Base-by-base conservation (phyloP, 2,329 filamentous ascomycete genomes). In the Periconia sp. region DNA sequence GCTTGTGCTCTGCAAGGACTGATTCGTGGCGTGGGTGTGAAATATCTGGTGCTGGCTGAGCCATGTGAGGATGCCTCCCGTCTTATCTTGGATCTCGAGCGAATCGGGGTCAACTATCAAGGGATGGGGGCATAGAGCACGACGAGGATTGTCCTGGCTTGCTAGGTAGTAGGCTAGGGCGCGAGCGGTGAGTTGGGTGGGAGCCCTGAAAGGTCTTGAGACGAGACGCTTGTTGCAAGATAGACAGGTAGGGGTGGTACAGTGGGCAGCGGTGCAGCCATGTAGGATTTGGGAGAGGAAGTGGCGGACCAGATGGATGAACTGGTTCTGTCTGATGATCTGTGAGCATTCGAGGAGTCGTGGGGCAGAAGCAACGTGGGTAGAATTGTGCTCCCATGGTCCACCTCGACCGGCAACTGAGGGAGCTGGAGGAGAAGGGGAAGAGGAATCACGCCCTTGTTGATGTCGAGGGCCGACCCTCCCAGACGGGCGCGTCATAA, bases 251-350 rank as follows among this genome's bases (percentile, higher is more conserved):
- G 90, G 76, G 1, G 86, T 93, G 35, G 79, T 80, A 74, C 92
- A 96, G 48, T 81, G 78, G 49, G 81, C 77, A 59, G 83, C 84
- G 57, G 84, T 85, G 70, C 92, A 96, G 58, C 92, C 92, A 60
- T 89, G 83, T 52, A 91, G 85, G n/a, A 96, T 83, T 74, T 96
- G 92, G 33, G 84, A 79, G 47, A 92, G 85, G 68, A 90, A 95
- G 64, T 61, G 59, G 20, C 69, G 63, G 33, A 74, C 68, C 18
- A 73, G 56, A 44, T 63, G 57, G 59, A 74, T 69, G 55, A 73
- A 70, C 11, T 52, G 51, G 17, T 60, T 57, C 57, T 71, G 68
- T 41, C 68, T 48, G 41, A 65, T 59, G 13, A 62, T 43, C 42
- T 66, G 68, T 14, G 60, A 55, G 54, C 61, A 69, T 49, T 73